phyloP scores from a whole-genome alignment of 495 filamentous ascomycete genomes.

The Talaromyces nanjingensis region DNA sequence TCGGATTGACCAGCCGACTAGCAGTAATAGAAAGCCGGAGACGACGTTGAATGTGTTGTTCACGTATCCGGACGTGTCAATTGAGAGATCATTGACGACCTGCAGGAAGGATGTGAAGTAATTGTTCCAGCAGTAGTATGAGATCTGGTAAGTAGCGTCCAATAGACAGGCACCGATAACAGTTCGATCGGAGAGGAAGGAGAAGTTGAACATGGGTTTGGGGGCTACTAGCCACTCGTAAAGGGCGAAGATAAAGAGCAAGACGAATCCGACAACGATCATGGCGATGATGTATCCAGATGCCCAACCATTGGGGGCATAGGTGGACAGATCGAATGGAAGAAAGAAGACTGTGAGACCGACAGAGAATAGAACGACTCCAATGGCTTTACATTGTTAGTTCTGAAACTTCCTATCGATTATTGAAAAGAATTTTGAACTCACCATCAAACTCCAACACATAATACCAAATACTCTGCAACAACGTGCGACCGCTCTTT shows the following conservation, averaged over 20 bases:
- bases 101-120: slow-evolving; percentile 60
- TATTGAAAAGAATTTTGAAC: background rate
- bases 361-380: slow-evolving; percentile 47
- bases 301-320: slow-evolving; percentile 30
- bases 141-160: slow-evolving; percentile 43
- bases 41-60: slow-evolving; percentile 39
- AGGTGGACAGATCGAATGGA: slow-evolving; percentile 41
- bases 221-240: slow-evolving; percentile 50
- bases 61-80: slow-evolving; percentile 46
- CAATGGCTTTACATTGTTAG: slow-evolving; percentile 26
- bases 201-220: slow-evolving; percentile 49
- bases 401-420: background rate
- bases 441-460: slow-evolving; percentile 21
- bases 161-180: slow-evolving; percentile 56
- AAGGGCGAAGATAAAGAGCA: slow-evolving; percentile 47
- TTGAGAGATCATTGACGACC: slow-evolving; percentile 50
- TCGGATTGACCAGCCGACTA: slow-evolving; percentile 44
- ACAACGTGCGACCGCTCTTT: slow-evolving; percentile 17
- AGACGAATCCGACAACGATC: slow-evolving; percentile 41
- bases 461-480: slow-evolving; percentile 17
- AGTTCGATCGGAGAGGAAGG: slow-evolving; percentile 56
- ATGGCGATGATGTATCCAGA: slow-evolving; percentile 40
- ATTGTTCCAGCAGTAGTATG: slow-evolving; percentile 43
- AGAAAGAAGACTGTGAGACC: slow-evolving; percentile 50
- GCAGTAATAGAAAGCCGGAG: slow-evolving; percentile 29